Conservation (phyloP, 441 rosid species). For the Kokia cookei region DNA sequence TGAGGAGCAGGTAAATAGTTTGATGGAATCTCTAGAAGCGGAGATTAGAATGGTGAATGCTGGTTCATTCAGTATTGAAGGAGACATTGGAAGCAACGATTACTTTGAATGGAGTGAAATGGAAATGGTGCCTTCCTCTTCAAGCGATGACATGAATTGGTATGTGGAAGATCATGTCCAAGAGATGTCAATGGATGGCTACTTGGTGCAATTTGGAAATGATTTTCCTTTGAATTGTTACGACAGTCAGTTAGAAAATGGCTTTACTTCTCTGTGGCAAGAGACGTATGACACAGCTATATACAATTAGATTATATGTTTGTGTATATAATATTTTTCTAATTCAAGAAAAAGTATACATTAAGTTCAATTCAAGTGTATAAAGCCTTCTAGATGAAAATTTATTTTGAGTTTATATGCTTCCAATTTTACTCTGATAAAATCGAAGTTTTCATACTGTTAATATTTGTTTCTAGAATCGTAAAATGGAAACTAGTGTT, state of each 20-base stretch:
- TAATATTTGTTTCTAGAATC: too few species aligned
- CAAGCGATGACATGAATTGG: constrained; percentile 38
- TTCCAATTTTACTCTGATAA: not conserved
- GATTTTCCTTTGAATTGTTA: constrained; percentile 30
- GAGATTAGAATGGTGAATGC: not conserved
- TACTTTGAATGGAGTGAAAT: constrained; percentile 18
- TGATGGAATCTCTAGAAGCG: not conserved
- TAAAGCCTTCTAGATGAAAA: not conserved
- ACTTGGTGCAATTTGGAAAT: constrained; percentile 16
- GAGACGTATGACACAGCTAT: constrained; percentile 19
- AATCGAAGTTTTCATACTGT: not conserved
- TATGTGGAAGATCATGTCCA: constrained; percentile 20
- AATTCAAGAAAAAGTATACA: not conserved
- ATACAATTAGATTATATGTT: not conserved
- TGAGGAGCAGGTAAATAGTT: not conserved
- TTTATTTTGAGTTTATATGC: not conserved
- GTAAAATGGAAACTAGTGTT: too few species aligned
- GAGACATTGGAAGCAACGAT: not conserved
- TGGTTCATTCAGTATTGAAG: not conserved
- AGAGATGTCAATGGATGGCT: constrained; percentile 15
- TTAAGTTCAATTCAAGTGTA: not conserved
- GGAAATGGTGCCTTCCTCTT: constrained; percentile 29
- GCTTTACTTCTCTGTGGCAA: constrained; percentile 29
- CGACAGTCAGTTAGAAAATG: constrained; percentile 24
- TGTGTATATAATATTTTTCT: not conserved